Evolutionary conservation across 2,329 filamentous ascomycete genomes (phyloP).

Genomic region (Nakataea oryzae): DNA sequence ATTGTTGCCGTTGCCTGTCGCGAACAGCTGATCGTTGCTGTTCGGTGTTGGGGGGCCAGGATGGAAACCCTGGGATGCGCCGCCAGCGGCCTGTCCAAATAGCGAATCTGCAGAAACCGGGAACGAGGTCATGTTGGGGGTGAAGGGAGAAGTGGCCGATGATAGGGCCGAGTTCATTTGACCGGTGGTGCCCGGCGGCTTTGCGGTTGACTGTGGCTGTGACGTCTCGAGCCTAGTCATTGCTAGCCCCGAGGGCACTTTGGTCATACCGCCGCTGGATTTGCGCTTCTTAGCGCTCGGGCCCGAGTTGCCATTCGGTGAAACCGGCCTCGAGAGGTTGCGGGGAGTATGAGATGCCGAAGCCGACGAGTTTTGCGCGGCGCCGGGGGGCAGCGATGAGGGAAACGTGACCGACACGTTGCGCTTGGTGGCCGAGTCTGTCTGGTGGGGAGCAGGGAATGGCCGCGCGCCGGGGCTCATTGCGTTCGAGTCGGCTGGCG

Average conservation of each 20-base stretch:
- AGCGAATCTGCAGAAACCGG: constrained; percentile 26
- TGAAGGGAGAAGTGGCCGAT: constrained; percentile 41
- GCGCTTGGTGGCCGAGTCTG: neutral
- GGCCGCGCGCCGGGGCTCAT: constrained; percentile 21
- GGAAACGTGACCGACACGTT: constrained; percentile 21
- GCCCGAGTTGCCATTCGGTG: constrained; percentile 53
- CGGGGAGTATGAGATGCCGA: constrained; percentile 30
- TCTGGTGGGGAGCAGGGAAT: neutral
- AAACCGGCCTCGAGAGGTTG: constrained; percentile 62
- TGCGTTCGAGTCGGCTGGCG: constrained; percentile 17
- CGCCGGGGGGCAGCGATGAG: neutral
- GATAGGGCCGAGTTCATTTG: constrained; percentile 17
- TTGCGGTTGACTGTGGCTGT: constrained; percentile 26
- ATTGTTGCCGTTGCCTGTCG: constrained; percentile 36
- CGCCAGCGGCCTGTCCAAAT: constrained; percentile 29
- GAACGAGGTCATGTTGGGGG: constrained; percentile 34
- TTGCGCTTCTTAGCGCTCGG: constrained; percentile 75
- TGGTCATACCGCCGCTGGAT: constrained; percentile 51
- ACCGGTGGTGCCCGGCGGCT: constrained; percentile 14
- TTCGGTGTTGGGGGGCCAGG: constrained; percentile 56
- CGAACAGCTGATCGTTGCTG: constrained; percentile 51
- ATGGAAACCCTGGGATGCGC: constrained; percentile 32
- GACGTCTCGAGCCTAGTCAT: constrained; percentile 73
- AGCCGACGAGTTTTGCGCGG: neutral
- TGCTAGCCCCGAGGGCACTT: constrained; percentile 61